Base-by-base conservation (phyloP, 495 filamentous ascomycete species). In the Podospora pseudoanserina region DNA sequence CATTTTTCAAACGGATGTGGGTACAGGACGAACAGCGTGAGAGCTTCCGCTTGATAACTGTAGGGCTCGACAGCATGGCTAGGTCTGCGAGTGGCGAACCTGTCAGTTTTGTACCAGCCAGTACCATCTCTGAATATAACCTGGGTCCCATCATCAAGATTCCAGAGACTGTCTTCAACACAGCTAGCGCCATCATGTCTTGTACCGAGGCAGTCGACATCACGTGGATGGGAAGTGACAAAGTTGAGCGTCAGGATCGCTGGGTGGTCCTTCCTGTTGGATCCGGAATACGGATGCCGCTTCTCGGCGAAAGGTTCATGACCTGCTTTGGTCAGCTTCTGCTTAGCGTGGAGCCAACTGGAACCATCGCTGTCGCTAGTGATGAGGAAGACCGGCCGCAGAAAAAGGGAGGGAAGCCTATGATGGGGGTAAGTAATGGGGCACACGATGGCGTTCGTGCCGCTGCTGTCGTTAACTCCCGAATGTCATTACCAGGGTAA, bases 211-310 rank as follows among this genome's bases (percentile, higher is more conserved):
- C 56, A 3, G 56, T 59, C 6, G 15, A 59, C 2, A 27, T 59
- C 56, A 59, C 19, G 2, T 59, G 56, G 56, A 59, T 59, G 56
- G 56, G 56, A 59, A 27, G 19, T 59, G 56, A 59, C 18, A 20
- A 59, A 18, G 56, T 59, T 23, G 26, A 19, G 18, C 56, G 56
- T 27, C 7, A 20, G 3, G 56, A 59, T 20, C 19, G n/a, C 6
- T 59, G 56, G 56, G 2, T 59, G 19, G 26, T 59, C 0, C 56
- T 59, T 18, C 56, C 56, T 59, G 5, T 3, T 9, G 26, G 0
- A 59, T 59, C 56, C 5, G 56, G 56, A 9, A 18, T 59, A 5
- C 1, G 6, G 19, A 27, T 59, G 26, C 56, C 56, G 9, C 56
- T 59, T 20, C 56, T 59, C 1, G 56, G 56, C 19, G 56, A 59